phyloP scores from a whole-genome alignment of 2,329 filamentous ascomycete species.

The Trichoderma koningii region DNA sequence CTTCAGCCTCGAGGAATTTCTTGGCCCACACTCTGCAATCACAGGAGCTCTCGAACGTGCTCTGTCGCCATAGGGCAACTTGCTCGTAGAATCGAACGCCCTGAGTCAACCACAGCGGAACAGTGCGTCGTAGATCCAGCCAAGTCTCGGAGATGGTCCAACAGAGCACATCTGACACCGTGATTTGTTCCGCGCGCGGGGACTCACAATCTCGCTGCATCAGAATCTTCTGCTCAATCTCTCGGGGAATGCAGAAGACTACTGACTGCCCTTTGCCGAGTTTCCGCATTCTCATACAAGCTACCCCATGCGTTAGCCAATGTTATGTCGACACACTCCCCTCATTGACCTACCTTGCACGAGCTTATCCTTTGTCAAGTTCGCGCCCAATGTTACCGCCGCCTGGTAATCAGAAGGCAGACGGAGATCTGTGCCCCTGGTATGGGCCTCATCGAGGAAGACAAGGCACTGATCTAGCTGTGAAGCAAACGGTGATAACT shows the following conservation, averaged over 20 bases:
- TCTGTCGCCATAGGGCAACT: conserved; percentile 38
- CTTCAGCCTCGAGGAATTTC: conserved; percentile 58
- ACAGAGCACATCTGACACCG: conserved; percentile 55
- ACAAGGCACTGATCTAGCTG: conserved; percentile 62
- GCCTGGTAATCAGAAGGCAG: conserved; percentile 60
- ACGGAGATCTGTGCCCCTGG: conserved; percentile 66
- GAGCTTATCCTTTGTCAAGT: conserved; percentile 66
- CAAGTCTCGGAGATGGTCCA: conserved; percentile 64
- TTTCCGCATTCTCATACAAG: conserved; percentile 71
- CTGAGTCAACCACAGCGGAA: conserved; percentile 63
- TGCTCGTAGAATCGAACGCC: conserved; percentile 55
- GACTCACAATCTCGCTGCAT: conserved; percentile 37
- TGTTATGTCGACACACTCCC: conserved; percentile 56
- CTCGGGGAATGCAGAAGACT: conserved; percentile 59
- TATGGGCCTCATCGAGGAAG: conserved; percentile 70
- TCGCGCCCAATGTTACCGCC: conserved; percentile 65
- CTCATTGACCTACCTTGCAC: conserved; percentile 59
- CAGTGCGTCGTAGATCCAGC: conserved; percentile 49
- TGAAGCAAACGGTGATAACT: conserved; percentile 58
- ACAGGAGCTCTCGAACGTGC: not conserved
- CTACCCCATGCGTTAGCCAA: conserved; percentile 57
- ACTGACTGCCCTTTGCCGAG: conserved; percentile 68
- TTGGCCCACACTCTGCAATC: conserved; percentile 37
- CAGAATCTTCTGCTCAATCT: conserved; percentile 51
- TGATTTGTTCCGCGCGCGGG: conserved; percentile 62